Base-by-base conservation (phyloP, 371 early-diverging fungal species). In the Funneliformis caledonium region DNA sequence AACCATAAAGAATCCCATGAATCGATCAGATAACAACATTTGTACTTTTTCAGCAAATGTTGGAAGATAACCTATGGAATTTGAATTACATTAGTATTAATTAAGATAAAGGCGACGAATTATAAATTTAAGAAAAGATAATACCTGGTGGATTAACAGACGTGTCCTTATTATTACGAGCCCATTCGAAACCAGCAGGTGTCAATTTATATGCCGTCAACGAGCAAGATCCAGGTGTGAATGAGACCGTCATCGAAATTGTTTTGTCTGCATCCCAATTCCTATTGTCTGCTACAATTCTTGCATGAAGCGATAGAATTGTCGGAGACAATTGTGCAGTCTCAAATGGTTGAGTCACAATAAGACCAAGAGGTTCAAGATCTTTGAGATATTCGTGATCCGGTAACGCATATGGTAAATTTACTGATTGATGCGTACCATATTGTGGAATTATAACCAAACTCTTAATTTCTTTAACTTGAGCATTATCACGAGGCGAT, bases 1-100 rank as follows among this genome's bases (percentile, higher is more conserved):
- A 1, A 98, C 98, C 97, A 98, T 96, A 81, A 98, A 99, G 92
- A 93, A 97, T 65, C 99, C 99, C 76, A 96, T 91, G 93, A 97
- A 97, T 67, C 95, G 89, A 85, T 98, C 98, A 22, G 96, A 93
- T 74, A 98, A 86, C 62, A 98, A 85, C 90, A 98, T 96, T 87
- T 98, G 98, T 42, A 97, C 97, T 88, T 94, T 95, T 86, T 98
- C 97, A 83, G 94, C 96, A 83, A 95, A 95, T 7, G 93, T 90
- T 8, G 97, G 94, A 50, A 93, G 83, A 83, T 96, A 97, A 19
- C 98, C 76, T 76, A 76, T 2, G 10, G 7, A 14, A 69, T 69
- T 47, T 69, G 43, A 48, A 37, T 37, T 48, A 47, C 16, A 72
- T n/a, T 7, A n/a, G 22, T 45, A 72, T 33, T 47, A 19, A 72